Evolutionary conservation across 2,329 filamentous ascomycete genomes (phyloP).

Genomic region (Dactylonectria estremocensis): DNA sequence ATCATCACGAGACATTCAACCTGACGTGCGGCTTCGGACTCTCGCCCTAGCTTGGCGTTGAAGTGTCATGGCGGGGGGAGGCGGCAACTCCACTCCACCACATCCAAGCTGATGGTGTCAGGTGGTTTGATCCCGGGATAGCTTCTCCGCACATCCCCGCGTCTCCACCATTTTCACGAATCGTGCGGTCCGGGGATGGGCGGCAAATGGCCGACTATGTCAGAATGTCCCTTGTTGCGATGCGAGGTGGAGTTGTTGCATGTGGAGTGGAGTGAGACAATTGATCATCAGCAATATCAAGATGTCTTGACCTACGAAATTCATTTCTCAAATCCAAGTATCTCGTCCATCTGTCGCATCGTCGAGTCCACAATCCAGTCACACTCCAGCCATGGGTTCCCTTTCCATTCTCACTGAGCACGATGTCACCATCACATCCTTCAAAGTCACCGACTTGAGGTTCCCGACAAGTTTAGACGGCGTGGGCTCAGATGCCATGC

Average conservation of each 20-base stretch:
- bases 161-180: neutral
- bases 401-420: conserved; percentile 31
- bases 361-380: neutral
- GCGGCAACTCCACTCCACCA: conserved; percentile 33
- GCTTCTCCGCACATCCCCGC: conserved; percentile 23
- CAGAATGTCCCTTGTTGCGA: neutral
- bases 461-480: conserved; percentile 95
- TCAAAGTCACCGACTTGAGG: conserved; percentile 80
- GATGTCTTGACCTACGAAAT: neutral
- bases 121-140: neutral
- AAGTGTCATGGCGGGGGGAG: conserved; percentile 24
- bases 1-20: conserved; percentile 4
- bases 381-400: conserved; percentile 21
- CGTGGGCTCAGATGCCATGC: conserved; percentile 97
- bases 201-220: conserved; percentile 16
- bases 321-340: neutral
- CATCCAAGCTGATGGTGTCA: neutral
- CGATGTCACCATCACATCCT: conserved; percentile 80
- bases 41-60: neutral
- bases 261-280: conserved; percentile 22
- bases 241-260: neutral
- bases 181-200: conserved; percentile 24
- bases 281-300: conserved; percentile 21
- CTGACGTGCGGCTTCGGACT: conserved; percentile 3
- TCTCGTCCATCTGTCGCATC: neutral